Evolutionary conservation across 2,329 filamentous ascomycete species (phyloP).

Genomic region (Talaromyces pinophilus): DNA sequence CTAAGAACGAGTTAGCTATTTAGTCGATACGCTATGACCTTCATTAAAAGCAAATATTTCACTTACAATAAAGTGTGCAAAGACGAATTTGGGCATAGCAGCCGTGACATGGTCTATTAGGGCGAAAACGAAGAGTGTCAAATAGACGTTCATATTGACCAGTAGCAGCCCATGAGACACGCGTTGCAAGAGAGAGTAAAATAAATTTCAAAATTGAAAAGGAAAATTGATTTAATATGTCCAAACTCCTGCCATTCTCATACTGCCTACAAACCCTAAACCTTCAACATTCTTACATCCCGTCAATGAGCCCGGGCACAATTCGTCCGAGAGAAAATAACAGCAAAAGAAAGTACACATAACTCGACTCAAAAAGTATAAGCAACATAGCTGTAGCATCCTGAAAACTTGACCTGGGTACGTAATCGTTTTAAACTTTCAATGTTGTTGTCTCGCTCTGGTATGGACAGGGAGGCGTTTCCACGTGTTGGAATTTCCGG

Average conservation of each 20-base stretch:
- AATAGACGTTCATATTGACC: constrained; percentile 14
- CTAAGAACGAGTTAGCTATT: constrained; percentile 23
- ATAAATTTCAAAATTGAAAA: not conserved
- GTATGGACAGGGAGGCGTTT: constrained; percentile 20
- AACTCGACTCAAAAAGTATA: not conserved
- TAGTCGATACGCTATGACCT: not conserved
- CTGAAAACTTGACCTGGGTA: not conserved
- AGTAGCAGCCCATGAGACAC: not conserved
- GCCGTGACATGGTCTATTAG: constrained; percentile 13
- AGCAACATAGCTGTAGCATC: too few species aligned
- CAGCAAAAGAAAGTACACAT: constrained; percentile 2
- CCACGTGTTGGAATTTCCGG: constrained; percentile 23
- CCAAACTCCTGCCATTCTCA: not conserved
- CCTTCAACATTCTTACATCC: constrained; percentile 15
- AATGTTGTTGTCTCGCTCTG: constrained; percentile 20
- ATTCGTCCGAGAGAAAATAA: too few species aligned
- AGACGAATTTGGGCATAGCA: constrained; percentile 26
- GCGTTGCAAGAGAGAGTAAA: not conserved
- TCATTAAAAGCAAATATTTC: not conserved
- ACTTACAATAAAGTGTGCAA: constrained; percentile 34
- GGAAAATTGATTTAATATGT: not conserved
- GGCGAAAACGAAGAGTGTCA: constrained; percentile 21
- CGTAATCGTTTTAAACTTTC: not conserved
- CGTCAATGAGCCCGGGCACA: not conserved
- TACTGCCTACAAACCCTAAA: not conserved